Conservation (phyloP, 1,284 basidiomycete species). For the Malassezia japonica region DNA sequence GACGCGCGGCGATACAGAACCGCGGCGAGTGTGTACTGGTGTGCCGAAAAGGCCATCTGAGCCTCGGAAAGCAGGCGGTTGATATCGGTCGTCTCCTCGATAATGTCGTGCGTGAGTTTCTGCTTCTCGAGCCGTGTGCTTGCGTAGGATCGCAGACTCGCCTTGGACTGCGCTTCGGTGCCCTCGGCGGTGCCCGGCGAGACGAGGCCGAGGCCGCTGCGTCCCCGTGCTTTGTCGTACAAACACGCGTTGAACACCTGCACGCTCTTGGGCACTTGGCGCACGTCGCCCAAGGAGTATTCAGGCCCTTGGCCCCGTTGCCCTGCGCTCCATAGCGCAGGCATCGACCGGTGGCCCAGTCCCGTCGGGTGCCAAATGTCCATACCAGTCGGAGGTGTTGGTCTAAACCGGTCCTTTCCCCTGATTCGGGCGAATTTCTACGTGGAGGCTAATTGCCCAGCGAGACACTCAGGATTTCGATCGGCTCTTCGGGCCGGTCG, state of each 20-base stretch:
- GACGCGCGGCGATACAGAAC: constrained; percentile 8
- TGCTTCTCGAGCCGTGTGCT: constrained; percentile 4
- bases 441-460: constrained; percentile 8
- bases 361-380: constrained; percentile 7
- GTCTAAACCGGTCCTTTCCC: no score
- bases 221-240: constrained; percentile 8
- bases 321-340: constrained; percentile 3
- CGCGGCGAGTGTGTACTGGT: constrained; percentile 8
- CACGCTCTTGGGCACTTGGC: constrained; percentile 6
- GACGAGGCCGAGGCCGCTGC: constrained; percentile 14
- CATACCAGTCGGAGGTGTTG: constrained; percentile 1
- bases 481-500: constrained; percentile 47
- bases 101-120: constrained; percentile 1
- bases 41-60: constrained; percentile 7
- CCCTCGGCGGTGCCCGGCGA: neutral
- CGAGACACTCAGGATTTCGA: constrained; percentile 21
- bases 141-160: constrained; percentile 15
- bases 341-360: constrained; percentile 13
- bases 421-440: neutral
- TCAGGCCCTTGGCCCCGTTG: neutral
- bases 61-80: constrained; percentile 9
- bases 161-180: neutral
- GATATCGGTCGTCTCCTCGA: constrained; percentile 6
- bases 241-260: constrained; percentile 16
- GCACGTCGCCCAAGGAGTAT: constrained; percentile 6